These are phyloP conservation scores for Picochlorum costavermella DNA, from an alignment of 139 green algal species.

Conservation along the genomic window DNA sequence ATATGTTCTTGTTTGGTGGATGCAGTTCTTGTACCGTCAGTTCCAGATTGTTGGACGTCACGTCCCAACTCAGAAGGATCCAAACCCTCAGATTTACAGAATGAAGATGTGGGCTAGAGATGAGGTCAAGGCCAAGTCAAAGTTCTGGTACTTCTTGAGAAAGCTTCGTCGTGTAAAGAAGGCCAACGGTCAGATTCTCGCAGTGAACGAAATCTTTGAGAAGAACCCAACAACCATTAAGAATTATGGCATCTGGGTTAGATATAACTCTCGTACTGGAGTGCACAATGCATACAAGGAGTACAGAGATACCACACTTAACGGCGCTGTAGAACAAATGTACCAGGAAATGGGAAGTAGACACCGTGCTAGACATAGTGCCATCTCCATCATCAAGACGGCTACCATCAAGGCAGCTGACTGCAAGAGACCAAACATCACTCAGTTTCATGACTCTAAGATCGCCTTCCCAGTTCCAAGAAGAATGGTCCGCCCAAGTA, in stretches of 20 bases:
- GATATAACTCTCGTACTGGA: slow-evolving; percentile 92
- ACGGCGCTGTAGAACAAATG: slow-evolving; percentile 90
- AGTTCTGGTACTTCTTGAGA: slow-evolving; percentile 99
- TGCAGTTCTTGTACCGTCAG: slow-evolving; percentile 93
- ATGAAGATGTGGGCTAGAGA: slow-evolving; percentile 99
- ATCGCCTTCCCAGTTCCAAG: slow-evolving; percentile 86
- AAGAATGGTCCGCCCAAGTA: slow-evolving; percentile 45
- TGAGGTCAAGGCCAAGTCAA: slow-evolving; percentile 83
- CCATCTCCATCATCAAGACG: slow-evolving; percentile 95
- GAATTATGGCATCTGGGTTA: slow-evolving; percentile 99
- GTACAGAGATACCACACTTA: slow-evolving; percentile 98
- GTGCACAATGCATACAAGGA: slow-evolving; percentile 98
- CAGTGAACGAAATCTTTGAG: slow-evolving; percentile 98
- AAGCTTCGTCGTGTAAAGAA: slow-evolving; percentile 98
- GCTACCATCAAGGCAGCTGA: slow-evolving; percentile 60
- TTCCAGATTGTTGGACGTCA: slow-evolving; percentile 98
- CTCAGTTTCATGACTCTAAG: slow-evolving; percentile 93
- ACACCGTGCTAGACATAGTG: slow-evolving; percentile 78
- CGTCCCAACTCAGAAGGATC: slow-evolving; percentile 77
- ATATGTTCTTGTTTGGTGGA: not conserved
- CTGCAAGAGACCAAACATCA: slow-evolving; percentile 83
- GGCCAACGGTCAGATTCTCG: slow-evolving; percentile 96
- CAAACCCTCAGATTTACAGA: slow-evolving; percentile 86
- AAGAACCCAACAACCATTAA: slow-evolving; percentile 89
- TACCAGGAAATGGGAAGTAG: slow-evolving; percentile 96